Conservation (phyloP, 495 filamentous ascomycete genomes). For the Zalerion maritima region DNA sequence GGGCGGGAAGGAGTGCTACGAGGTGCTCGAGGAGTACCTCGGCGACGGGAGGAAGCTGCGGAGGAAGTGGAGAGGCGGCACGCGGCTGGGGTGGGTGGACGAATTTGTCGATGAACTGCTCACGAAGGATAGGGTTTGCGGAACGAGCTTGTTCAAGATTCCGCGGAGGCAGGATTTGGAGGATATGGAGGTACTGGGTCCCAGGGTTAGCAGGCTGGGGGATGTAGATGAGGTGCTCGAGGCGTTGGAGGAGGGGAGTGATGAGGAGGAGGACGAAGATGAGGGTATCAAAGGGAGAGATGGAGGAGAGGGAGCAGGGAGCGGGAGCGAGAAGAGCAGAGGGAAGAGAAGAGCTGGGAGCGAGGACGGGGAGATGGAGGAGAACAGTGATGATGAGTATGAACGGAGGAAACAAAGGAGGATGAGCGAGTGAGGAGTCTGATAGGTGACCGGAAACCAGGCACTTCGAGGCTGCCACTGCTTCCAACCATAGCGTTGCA, state of each 20-base stretch:
- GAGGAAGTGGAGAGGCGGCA: conserved; percentile 55
- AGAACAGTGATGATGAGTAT: conserved; percentile 10
- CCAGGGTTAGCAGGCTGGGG: conserved; percentile 68
- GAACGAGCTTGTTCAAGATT: conserved; percentile 85
- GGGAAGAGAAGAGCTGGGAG: conserved; percentile 7
- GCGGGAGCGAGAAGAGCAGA: conserved; percentile 11
- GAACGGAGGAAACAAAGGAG: conserved; percentile 10
- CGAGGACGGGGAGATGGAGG: conserved; percentile 12
- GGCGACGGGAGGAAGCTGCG: conserved; percentile 74
- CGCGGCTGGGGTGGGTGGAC: conserved; percentile 67
- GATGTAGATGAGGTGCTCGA: conserved; percentile 75
- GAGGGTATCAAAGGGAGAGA: conserved; percentile 12
- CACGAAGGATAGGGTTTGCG: conserved; percentile 78
- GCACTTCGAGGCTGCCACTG: too few species aligned
- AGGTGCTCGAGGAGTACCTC: conserved; percentile 66
- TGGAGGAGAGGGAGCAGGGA: conserved; percentile 3
- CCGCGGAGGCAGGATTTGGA: conserved; percentile 69
- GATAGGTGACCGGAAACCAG: too few species aligned
- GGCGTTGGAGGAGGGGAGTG: conserved; percentile 35
- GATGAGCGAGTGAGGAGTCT: too few species aligned
- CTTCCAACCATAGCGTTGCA: too few species aligned
- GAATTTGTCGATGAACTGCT: conserved; percentile 88
- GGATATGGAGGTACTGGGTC: conserved; percentile 77
- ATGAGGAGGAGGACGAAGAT: conserved; percentile 17
- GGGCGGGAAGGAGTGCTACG: conserved; percentile 65